Evolutionary conservation across 176 grass and related monocot species (phyloP).

Genomic region (Tuctoria greenei): DNA sequence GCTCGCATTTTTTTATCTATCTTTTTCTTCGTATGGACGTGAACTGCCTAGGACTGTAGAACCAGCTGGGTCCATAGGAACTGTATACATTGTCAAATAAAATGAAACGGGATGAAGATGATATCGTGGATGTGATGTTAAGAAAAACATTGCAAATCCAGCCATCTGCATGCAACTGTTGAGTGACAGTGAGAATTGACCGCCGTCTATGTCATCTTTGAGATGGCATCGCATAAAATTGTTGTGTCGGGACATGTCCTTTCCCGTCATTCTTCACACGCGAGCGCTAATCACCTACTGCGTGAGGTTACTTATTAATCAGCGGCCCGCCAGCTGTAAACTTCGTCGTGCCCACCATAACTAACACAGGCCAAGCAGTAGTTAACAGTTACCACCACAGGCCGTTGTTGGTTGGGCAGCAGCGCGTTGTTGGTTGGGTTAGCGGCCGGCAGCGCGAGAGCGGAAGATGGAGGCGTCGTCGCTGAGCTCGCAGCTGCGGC

Average conservation of each 20-base stretch:
- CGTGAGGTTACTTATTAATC: no score
- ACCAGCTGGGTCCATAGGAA: not conserved
- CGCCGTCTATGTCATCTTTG: no score
- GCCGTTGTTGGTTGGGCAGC: no score
- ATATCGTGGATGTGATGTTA: not conserved
- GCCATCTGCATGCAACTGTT: no score
- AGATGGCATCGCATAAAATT: no score
- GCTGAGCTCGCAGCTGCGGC: slow-evolving; percentile 30
- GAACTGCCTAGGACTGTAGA: not conserved
- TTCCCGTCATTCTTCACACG: slow-evolving; percentile 5
- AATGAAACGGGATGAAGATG: no score
- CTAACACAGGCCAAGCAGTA: not conserved
- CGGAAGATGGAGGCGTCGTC: slow-evolving; percentile 12
- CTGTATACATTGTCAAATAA: no score
- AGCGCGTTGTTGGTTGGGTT: not conserved
- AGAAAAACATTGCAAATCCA: not conserved
- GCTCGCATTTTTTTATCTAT: not conserved
- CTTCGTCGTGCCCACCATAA: slow-evolving; percentile 16
- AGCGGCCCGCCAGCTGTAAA: not conserved
- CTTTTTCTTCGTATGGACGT: not conserved
- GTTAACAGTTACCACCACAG: no score
- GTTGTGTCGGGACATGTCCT: not conserved
- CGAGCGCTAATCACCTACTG: not conserved
- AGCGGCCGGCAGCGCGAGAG: not conserved
- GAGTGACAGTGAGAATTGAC: no score